Evolutionary conservation across 2,329 filamentous ascomycete species (phyloP), one percentile per base, ranked within the genome.

Genomic region (Fusarium phyllophilum): DNA sequence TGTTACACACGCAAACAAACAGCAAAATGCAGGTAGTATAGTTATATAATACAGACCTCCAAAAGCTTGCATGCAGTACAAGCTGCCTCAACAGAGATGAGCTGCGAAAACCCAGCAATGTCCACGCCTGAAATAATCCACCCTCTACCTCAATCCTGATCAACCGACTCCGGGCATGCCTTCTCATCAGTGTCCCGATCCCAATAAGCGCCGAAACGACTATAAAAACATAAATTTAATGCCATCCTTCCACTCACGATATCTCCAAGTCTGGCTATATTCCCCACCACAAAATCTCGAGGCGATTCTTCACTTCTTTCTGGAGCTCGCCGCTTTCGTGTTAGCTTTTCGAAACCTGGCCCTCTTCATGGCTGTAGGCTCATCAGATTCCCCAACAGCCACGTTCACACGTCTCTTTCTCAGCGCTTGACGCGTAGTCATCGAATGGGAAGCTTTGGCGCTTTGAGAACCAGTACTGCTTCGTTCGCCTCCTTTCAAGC

Each of bases 201-300:
- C 71, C 67, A 71, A 63, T 60, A 71, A 74, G 68, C 68, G 71
- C 71, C 68, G 36, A 64, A 55, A 58, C 57, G 61, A 67, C 33
- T 72, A 57, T 64, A 61, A 60, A 73, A 66, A 72, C 34, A 54
- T 42, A 62, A 68, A 59, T 42, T 70, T 38, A 44, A 69, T 74
- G 44, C 55, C 45, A 26, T 49, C 56, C 57, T 60, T 64, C 55
- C 62, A n/a, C 55, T 64, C 51, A 49, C 66, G 60, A 68, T 54
- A 41, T 57, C 49, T 58, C 49, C 58, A 56, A 56, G 46, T 66
- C 60, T 73, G 49, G 31, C 39, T 73, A 49, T 61, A 67, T 39
- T 59, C 52, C 44, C 63, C 38, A 22, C 42, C 41, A 45, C 41
- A 44, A 51, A 49, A 54, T 46, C 34, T 29, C 24, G 62, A 31